phyloP scores from a whole-genome alignment of 352 stramenopile genomes.

The Phytophthora sojae region DNA sequence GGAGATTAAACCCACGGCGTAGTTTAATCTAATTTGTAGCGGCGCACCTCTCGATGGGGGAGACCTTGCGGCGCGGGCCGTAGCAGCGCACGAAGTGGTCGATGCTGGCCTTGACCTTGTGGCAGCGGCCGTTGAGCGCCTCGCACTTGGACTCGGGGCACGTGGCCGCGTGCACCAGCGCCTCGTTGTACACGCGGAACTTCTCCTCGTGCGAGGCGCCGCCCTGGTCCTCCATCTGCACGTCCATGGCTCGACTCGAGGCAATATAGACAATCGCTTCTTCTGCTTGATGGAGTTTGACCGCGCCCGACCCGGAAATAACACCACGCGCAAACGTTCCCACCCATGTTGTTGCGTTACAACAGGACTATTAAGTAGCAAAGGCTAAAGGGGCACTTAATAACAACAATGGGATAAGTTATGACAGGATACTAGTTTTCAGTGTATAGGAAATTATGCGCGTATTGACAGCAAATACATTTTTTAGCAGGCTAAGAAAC shows the following conservation, averaged over 20 bases:
- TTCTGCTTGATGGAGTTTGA: not conserved
- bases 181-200: constrained; percentile 88
- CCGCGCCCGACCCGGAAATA: not conserved
- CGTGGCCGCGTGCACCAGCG: constrained; percentile 73
- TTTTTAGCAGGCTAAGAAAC: not conserved
- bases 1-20: not conserved
- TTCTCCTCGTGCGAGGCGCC: constrained; percentile 75
- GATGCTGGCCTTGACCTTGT: constrained; percentile 91
- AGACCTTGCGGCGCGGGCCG: constrained; percentile 67
- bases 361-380: not conserved
- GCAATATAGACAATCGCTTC: not conserved
- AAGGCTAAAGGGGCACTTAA: too few species aligned
- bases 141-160: constrained; percentile 69
- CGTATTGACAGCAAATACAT: not conserved
- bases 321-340: not conserved
- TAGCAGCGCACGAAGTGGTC: constrained; percentile 91
- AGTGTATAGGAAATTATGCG: not conserved
- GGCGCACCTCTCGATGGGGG: constrained; percentile 80
- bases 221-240: constrained; percentile 47
- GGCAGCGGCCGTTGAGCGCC: constrained; percentile 70
- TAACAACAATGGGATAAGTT: not conserved
- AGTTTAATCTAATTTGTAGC: too few species aligned
- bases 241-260: constrained; percentile 43
- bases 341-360: not conserved
- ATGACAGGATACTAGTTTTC: not conserved